A percentile compares a stretch with the other conserved stretches of the same genome.
Evolutionary conservation across 169 alveolate species (phyloP).

Genomic region (Plasmodium relictum): DNA sequence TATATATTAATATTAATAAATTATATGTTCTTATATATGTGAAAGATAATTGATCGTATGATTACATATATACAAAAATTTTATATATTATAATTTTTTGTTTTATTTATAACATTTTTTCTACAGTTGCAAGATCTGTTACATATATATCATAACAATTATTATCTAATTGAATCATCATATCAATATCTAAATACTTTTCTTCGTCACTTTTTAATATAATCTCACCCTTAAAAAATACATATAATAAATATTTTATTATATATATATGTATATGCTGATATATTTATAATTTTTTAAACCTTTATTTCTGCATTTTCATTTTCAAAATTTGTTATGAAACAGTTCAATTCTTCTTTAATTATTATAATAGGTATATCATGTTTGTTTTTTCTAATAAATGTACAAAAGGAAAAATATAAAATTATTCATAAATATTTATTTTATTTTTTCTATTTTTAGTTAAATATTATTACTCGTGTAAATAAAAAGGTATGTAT

Average conservation of each 20-base stretch:
- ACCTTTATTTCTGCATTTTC: conserved; percentile 35
- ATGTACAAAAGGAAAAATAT: not conserved
- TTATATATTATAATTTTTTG: not conserved
- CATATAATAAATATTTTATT: not conserved
- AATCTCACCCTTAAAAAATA: conserved; percentile 31
- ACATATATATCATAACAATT: conserved; percentile 23
- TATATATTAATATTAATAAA: not conserved
- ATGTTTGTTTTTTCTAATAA: conserved; percentile 14
- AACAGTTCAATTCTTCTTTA: conserved; percentile 39
- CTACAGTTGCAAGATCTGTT: conserved; percentile 3
- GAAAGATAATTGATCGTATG: not conserved
- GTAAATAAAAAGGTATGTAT: conserved; percentile 15
- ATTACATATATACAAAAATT: not conserved
- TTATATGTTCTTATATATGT: not conserved
- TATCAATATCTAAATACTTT: conserved; percentile 21
- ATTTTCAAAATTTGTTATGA: conserved; percentile 22
- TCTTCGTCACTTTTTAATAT: conserved; percentile 23
- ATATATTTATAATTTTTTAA: not conserved
- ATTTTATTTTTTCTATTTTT: conserved; percentile 2
- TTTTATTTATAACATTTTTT: conserved; percentile 11
- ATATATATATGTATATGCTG: not conserved
- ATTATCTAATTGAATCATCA: conserved; percentile 11
- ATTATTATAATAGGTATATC: not conserved
- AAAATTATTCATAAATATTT: not conserved
- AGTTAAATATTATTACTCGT: conserved; percentile 15